Conservation (phyloP, 331 rosid species). For the Cucumis variabilis region DNA sequence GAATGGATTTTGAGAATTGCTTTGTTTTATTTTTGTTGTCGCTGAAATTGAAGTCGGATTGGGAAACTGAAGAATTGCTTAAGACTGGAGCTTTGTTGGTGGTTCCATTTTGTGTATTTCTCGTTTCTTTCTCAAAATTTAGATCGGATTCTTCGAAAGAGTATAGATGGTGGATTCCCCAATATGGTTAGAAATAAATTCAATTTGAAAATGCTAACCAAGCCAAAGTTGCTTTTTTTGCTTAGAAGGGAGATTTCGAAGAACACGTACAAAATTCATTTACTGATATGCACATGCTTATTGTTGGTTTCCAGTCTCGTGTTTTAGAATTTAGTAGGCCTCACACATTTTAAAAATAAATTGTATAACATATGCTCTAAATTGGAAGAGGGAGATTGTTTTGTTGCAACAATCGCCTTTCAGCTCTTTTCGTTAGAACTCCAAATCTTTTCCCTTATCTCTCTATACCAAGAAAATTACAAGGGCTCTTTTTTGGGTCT, state of each 20-base stretch:
- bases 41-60: background rate
- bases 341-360: no score
- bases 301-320: no score
- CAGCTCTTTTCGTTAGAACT: background rate
- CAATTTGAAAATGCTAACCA: no score
- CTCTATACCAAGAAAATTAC: constrained; percentile 16
- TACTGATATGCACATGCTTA: no score
- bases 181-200: background rate
- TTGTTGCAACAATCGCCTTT: constrained; percentile 15
- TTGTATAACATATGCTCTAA: constrained; percentile 18
- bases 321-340: no score
- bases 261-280: no score
- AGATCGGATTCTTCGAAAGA: constrained; percentile 38
- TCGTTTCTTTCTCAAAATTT: constrained; percentile 46
- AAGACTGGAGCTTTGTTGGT: constrained; percentile 74
- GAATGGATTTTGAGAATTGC: no score
- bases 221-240: no score
- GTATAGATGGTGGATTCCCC: background rate
- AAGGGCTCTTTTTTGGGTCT: constrained; percentile 19
- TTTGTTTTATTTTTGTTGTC: background rate
- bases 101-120: constrained; percentile 69
- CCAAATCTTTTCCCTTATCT: background rate
- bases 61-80: constrained; percentile 64
- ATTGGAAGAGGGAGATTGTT: constrained; percentile 24
- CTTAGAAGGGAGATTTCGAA: no score